Evolutionary conservation across 2,329 filamentous ascomycete species (phyloP).

Genomic region (Intubia oerlemansii): DNA sequence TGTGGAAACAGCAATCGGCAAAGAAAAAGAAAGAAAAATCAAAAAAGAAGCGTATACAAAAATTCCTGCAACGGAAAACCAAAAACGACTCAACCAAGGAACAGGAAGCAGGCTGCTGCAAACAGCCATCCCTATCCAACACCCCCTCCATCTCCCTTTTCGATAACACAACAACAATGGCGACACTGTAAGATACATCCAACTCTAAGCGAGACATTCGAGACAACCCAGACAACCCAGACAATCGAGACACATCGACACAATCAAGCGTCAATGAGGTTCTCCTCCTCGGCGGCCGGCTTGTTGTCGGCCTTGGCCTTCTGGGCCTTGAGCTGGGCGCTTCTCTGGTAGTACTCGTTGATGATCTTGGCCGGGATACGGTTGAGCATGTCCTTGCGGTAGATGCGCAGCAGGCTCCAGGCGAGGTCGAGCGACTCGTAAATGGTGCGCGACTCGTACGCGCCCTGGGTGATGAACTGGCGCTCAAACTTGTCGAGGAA

Average conservation of each 20-base stretch:
- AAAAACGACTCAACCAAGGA: no score
- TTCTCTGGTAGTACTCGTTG: conserved; percentile 63
- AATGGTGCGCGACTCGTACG: conserved; percentile 82
- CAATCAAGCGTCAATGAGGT: conserved; percentile 16
- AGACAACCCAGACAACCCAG: no score
- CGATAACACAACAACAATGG: no score
- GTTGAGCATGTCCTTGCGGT: conserved; percentile 95
- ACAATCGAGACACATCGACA: no score
- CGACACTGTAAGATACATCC: no score
- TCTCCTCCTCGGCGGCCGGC: conserved; percentile 15
- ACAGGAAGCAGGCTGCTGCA: no score
- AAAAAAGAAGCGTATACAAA: conserved; percentile 4
- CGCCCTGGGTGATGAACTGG: conserved; percentile 76
- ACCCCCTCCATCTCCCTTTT: no score
- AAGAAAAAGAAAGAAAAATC: background rate
- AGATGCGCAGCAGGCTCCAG: conserved; percentile 91
- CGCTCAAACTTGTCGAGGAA: conserved; percentile 98
- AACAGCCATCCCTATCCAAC: no score
- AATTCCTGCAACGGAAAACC: no score
- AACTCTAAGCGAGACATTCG: no score
- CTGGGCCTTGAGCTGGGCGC: conserved; percentile 36
- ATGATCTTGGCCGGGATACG: conserved; percentile 71
- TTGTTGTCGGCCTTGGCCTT: conserved; percentile 31
- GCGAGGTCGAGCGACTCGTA: conserved; percentile 88
- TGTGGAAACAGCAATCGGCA: background rate